Evolutionary conservation across 257 asterid genomes (phyloP).

Genomic region (Buddleja alternifolia): DNA sequence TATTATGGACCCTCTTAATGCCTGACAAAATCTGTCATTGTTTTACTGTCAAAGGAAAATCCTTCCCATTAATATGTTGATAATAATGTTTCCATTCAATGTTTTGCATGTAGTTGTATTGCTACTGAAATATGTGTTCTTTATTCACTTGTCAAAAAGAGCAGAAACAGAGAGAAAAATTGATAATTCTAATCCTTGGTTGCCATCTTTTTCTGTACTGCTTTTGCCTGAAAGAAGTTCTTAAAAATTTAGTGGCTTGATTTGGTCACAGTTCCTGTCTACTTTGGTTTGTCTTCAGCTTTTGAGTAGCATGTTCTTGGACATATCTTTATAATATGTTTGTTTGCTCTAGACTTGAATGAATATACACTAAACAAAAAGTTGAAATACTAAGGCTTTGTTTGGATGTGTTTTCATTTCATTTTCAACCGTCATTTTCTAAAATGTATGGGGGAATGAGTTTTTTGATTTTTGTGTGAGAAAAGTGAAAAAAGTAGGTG

Average conservation of each 20-base stretch:
- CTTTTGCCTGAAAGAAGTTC: neutral
- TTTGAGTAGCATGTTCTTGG: neutral
- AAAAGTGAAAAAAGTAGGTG: no score
- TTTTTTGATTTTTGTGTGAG: no score
- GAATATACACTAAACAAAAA: neutral
- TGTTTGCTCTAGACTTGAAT: neutral
- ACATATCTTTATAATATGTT: neutral
- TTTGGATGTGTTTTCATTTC: no score
- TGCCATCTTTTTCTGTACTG: conserved; percentile 7
- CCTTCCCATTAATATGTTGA: neutral
- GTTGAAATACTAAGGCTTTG: no score
- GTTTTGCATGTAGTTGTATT: neutral
- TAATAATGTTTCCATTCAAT: conserved; percentile 12
- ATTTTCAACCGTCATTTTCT: no score
- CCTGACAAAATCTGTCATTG: conserved; percentile 15
- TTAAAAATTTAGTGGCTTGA: neutral
- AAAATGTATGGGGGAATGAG: no score
- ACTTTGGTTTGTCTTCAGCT: neutral
- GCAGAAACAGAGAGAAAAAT: neutral
- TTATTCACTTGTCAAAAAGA: neutral
- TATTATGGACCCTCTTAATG: conserved; percentile 12
- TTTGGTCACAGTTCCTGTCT: neutral
- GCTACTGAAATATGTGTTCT: neutral
- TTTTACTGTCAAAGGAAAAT: conserved; percentile 11
- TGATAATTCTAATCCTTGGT: conserved; percentile 1